Percentiles rank a stretch among this genome's conserved stretches.
Conservation (phyloP, 2,329 filamentous ascomycete genomes). For the Colletotrichum musae region DNA sequence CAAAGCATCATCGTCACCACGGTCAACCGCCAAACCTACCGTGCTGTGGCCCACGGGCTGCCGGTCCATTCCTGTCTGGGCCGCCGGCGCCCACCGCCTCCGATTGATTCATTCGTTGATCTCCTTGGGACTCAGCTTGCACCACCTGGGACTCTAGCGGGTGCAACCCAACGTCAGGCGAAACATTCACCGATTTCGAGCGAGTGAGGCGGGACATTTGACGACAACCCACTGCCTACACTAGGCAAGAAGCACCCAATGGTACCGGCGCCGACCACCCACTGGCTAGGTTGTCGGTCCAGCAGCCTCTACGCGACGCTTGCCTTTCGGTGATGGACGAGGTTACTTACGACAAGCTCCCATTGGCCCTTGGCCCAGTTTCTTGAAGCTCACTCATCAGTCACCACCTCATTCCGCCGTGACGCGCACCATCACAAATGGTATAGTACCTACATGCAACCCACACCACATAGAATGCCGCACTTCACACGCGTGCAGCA, state of each 20-base stretch:
- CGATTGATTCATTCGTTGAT: background rate
- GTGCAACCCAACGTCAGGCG: conserved; percentile 20
- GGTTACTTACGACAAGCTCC: background rate
- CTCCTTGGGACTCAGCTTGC: conserved; percentile 23
- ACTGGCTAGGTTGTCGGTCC: background rate
- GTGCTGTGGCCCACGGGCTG: background rate
- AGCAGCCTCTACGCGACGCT: conserved; percentile 2
- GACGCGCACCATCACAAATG: conserved; percentile 7
- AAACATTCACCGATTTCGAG: background rate
- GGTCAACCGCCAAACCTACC: conserved; percentile 15
- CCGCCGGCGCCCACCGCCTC: conserved; percentile 25
- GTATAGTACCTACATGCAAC: background rate
- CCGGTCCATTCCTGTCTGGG: conserved; percentile 29
- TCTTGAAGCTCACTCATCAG: background rate
- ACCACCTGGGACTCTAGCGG: conserved; percentile 4
- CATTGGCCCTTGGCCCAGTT: conserved; percentile 11
- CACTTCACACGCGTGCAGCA: conserved; percentile 14
- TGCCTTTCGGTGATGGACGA: conserved; percentile 3
- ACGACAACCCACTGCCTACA: background rate
- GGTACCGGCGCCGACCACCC: no score
- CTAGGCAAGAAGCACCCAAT: no score
- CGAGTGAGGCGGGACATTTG: conserved; percentile 2
- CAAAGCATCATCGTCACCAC: conserved; percentile 24
- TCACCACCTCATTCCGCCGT: conserved; percentile 6
- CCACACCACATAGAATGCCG: conserved; percentile 15